Base-by-base conservation (phyloP, 306 rosid species). In the Sicyos baderoa region DNA sequence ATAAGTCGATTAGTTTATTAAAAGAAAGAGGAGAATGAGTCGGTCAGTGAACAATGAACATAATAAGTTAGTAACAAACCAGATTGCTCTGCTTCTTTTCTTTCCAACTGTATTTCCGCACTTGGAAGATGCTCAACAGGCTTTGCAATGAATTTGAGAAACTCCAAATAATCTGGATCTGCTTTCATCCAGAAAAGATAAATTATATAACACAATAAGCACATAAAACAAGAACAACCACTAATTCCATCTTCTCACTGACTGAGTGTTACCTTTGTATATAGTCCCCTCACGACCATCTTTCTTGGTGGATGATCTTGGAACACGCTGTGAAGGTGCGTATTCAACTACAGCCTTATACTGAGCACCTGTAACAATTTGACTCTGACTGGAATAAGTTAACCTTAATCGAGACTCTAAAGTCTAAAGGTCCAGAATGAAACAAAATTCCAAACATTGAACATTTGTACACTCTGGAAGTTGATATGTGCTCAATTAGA, bases 91-190 rank as follows among this genome's bases (percentile, higher is more conserved):
- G 97, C 97, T 86, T 93, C 97, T 82, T 84, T 93, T 81, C 99
- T 88, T 79, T 93, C 99, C 83, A 93, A 79, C 75, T 93, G 99
- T 79, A 93, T 88, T 74, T 93, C 99, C 35, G 99, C 99, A 84
- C 99, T 93, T 10, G 97, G 99, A 76, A 93, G 97, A 85, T 93
- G 87, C 80, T 90, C 97, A 7, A 82, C 82, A 14, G 97, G 91
- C 77, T 85, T 86, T 50, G 96, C 87, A 80, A 90, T 88, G 77
- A 82, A 57, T 77, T 93, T 88, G 71, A 93, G 96, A 66, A 93
- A 93, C 86, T 93, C 99, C 56, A 93, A 75, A 77, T 93, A 93
- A 82, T 90, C 99, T 2, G 97, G 91, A 82, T 93, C 99, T 93
- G 77, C 68, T 72, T 53, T 70, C 74, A 29, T 40, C 11, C 52